phyloP scores from a whole-genome alignment of 2,329 filamentous ascomycete genomes.

The Trichoderma lentiforme region DNA sequence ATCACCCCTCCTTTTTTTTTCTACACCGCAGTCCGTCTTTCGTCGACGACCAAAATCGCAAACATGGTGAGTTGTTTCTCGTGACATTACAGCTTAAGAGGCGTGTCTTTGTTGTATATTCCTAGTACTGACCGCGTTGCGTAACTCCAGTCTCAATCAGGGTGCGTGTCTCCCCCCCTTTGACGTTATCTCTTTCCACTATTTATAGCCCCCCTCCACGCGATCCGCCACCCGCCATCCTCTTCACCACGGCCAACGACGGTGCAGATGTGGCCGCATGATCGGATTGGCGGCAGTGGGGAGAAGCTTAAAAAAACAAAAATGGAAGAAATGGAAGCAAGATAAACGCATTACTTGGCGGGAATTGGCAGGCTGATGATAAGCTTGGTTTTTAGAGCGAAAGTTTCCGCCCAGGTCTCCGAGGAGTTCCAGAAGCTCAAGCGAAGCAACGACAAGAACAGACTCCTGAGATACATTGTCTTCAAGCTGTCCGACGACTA shows the following conservation, averaged over 20 bases:
- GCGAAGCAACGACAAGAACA: conserved; percentile 17
- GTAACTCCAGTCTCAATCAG: conserved; percentile 60
- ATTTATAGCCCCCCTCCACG: background rate
- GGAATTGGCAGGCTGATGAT: conserved; percentile 3
- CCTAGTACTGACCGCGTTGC: background rate
- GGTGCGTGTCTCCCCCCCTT: conserved; percentile 55
- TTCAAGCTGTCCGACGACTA: conserved; percentile 82
- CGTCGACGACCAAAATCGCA: conserved; percentile 29
- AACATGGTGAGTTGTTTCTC: conserved; percentile 40
- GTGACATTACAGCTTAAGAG: background rate
- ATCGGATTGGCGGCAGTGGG: background rate
- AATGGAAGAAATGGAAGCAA: background rate
- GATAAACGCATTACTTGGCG: background rate
- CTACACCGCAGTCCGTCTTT: background rate
- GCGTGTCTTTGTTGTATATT: background rate
- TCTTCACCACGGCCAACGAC: background rate
- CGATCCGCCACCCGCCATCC: background rate
- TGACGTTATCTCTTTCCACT: conserved; percentile 24
- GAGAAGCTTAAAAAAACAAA: background rate
- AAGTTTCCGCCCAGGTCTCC: conserved; percentile 42
- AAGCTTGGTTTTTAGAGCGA: conserved; percentile 5
- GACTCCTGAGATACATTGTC: conserved; percentile 72
- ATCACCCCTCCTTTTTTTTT: conserved; percentile 22
- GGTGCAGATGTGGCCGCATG: background rate
- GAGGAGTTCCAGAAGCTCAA: conserved; percentile 50